phyloP scores from a whole-genome alignment of 2,329 filamentous ascomycete genomes.

The Tolypocladium sp. region DNA sequence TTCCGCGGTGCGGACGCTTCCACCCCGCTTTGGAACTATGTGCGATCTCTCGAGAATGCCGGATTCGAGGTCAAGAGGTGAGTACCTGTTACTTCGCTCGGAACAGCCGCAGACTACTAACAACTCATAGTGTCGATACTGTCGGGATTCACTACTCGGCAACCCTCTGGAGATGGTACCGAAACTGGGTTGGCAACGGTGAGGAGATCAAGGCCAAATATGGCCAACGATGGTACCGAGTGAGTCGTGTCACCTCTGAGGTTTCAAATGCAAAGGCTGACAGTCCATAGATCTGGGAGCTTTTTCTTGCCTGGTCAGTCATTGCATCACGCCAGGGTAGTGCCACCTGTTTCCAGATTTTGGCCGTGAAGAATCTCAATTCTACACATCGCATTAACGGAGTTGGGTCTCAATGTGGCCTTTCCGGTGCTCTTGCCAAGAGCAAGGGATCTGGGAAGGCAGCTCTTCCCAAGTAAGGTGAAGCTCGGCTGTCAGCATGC shows the following conservation, averaged over 20 bases:
- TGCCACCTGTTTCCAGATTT: constrained; percentile 82
- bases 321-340: constrained; percentile 77
- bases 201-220: constrained; percentile 90
- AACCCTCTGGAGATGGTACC: constrained; percentile 93
- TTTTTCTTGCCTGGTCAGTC: constrained; percentile 78
- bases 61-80: constrained; percentile 61
- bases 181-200: constrained; percentile 89
- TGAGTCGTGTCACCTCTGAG: constrained; percentile 32
- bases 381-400: constrained; percentile 74
- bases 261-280: constrained; percentile 7
- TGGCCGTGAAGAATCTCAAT: constrained; percentile 84
- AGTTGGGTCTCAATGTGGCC: constrained; percentile 57
- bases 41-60: constrained; percentile 65
- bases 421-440: constrained; percentile 48
- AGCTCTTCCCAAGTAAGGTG: constrained; percentile 1
- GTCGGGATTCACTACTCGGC: constrained; percentile 91
- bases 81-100: neutral
- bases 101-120: too few species aligned
- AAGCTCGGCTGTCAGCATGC: too few species aligned
- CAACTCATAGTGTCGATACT: constrained; percentile 56
- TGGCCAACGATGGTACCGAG: constrained; percentile 82
- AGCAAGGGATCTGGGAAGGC: constrained; percentile 17
- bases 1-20: constrained; percentile 93
- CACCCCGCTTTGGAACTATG: constrained; percentile 76
- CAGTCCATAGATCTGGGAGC: constrained; percentile 72